Base-by-base conservation (phyloP, 768 basidiomycete species). In the Rhizopogon vesiculosus region DNA sequence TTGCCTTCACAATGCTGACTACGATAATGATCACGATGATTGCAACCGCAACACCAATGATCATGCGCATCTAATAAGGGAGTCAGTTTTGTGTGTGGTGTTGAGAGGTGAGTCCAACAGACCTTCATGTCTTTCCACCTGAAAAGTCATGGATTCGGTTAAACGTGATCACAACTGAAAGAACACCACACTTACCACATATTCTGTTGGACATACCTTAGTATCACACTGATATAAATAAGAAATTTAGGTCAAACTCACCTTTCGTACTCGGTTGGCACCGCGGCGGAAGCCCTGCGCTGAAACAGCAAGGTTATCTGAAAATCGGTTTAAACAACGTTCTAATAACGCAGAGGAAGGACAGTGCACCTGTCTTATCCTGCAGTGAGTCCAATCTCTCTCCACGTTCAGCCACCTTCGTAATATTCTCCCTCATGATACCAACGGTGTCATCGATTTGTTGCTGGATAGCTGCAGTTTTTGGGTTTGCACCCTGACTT, bases 91-190 rank as follows among this genome's bases (percentile, higher is more conserved):
- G n/a, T 63, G 9, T 19, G 51, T 10, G 31, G 4, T 38, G 22
- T 8, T 16, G 45, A 33, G 54, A 45, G 40, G 41, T 6, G 18
- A 19, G 42, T 49, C 40, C 19, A 25, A 69, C 78, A 50, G 56
- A 89, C 91, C 87, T 93, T 93, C 91, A 93, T 93, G 70, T 97
- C 94, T 71, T 97, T 95, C 93, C 93, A 95, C 91, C 91, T 92
- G 53, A 56, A 22, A 38, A 35, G 51, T 44, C 53, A 58, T 44
- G 15, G 13, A 42, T 18, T 59, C 59, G 51, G 58, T 59, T 51
- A 42, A 33, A 59, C 33, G 29, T 40, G 13, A 42, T 39, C 49
- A 42, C 9, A 15, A 48, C 22, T 16, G 18, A 54, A 53, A 41
- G 49, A 28, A 35, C 15, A 45, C 29, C 35, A 43, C 48, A 75